Percentiles rank a stretch among this genome's conserved stretches.
These are phyloP conservation scores for Oidium heveae DNA, from an alignment of 2,329 filamentous ascomycete species.

Conservation along the genomic window DNA sequence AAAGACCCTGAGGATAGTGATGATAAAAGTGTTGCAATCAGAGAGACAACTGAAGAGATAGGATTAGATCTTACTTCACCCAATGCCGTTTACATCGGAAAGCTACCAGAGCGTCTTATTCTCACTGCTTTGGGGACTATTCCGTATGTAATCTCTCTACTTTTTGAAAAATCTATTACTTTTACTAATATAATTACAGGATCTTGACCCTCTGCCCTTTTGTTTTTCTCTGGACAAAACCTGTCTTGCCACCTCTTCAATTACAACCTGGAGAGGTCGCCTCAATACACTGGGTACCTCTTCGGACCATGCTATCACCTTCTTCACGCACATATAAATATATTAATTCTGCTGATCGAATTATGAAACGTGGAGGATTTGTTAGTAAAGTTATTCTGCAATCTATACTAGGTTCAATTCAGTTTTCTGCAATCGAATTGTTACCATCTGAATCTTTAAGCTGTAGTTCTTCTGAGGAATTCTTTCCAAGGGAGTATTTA, in stretches of 20 bases:
- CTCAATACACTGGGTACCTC: constrained; percentile 42
- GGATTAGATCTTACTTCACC: constrained; percentile 29
- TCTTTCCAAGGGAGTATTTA: constrained; percentile 14
- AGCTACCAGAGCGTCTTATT: constrained; percentile 38
- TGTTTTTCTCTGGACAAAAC: constrained; percentile 34
- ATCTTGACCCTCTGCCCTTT: constrained; percentile 47
- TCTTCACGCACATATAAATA: constrained; percentile 33
- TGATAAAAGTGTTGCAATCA: constrained; percentile 33
- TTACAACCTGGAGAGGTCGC: constrained; percentile 46
- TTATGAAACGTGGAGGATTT: constrained; percentile 28
- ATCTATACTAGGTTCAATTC: constrained; percentile 36
- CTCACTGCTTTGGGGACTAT: constrained; percentile 40
- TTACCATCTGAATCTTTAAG: constrained; percentile 34
- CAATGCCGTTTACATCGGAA: constrained; percentile 25
- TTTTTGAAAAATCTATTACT: neutral
- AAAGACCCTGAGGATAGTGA: constrained; percentile 36
- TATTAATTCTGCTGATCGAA: constrained; percentile 36
- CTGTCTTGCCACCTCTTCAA: constrained; percentile 27
- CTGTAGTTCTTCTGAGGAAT: constrained; percentile 26
- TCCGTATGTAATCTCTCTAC: constrained; percentile 21
- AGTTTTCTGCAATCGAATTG: constrained; percentile 38
- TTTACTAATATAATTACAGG: constrained; percentile 14
- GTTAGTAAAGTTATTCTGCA: constrained; percentile 28
- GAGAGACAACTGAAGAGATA: constrained; percentile 42
- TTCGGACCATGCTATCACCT: constrained; percentile 33